phyloP scores from a whole-genome alignment of 345 rosid genomes.

The Lumnitzera racemosa region DNA sequence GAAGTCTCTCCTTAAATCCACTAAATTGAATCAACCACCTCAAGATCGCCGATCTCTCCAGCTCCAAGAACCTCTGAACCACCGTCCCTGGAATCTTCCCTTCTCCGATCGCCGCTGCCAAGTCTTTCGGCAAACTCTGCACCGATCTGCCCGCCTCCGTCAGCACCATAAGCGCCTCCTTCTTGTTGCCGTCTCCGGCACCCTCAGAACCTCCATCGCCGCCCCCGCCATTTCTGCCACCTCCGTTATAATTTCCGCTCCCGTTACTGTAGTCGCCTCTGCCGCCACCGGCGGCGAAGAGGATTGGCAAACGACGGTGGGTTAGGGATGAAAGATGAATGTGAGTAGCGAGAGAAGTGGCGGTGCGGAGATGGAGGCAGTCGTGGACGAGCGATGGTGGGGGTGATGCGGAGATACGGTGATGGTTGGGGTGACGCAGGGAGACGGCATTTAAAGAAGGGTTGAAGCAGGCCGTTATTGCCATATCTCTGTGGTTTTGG shows the following conservation, averaged over 20 bases:
- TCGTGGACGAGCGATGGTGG: conserved; percentile 3
- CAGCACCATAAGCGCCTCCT: conserved; percentile 59
- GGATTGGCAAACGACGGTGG: not conserved
- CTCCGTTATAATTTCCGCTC: conserved; percentile 5
- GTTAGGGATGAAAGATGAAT: too few relatives aligned
- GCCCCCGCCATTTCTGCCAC: conserved; percentile 9
- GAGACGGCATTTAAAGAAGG: too few relatives aligned
- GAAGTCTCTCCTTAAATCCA: conserved; percentile 81
- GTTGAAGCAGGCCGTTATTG: too few relatives aligned
- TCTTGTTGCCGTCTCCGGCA: conserved; percentile 57
- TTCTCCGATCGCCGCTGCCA: conserved; percentile 66
- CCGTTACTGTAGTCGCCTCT: conserved; percentile 18
- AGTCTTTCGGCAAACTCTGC: conserved; percentile 71
- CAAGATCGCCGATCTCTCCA: conserved; percentile 57
- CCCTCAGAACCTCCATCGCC: conserved; percentile 22
- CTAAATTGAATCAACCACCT: conserved; percentile 77
- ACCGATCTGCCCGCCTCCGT: conserved; percentile 45
- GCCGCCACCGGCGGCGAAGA: conserved; percentile 24
- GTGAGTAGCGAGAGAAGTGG: not conserved
- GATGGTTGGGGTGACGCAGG: conserved; percentile 3
- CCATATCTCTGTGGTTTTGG: too few relatives aligned
- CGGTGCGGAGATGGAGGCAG: conserved; percentile 4
- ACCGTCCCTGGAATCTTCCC: conserved; percentile 84
- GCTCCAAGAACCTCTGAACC: conserved; percentile 49
- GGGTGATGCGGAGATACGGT: not conserved